Percentiles rank a stretch among this genome's conserved stretches.
phyloP scores from a whole-genome alignment of 192 early-diverging fungal species.

The Coemansia sp. region DNA sequence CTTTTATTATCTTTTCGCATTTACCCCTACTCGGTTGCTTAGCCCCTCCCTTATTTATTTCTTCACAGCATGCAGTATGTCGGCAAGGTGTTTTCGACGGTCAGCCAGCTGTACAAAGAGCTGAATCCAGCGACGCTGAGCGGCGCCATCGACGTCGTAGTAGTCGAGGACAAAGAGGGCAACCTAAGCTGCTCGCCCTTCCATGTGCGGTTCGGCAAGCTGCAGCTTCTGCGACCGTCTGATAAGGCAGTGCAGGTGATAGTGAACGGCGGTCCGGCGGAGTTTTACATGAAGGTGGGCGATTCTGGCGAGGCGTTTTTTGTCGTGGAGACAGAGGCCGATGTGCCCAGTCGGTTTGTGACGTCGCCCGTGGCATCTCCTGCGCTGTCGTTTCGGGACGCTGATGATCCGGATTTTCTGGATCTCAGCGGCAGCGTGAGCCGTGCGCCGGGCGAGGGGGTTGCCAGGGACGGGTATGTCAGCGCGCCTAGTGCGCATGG shows the following conservation, averaged over 20 bases:
- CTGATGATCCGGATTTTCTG: conserved; percentile 44
- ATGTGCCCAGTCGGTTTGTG: conserved; percentile 87
- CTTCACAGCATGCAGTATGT: conserved; percentile 57
- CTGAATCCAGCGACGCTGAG: conserved; percentile 96
- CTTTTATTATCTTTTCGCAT: too few relatives aligned
- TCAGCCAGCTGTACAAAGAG: conserved; percentile 89
- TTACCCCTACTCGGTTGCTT: too few relatives aligned
- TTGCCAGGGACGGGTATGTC: conserved; percentile 58
- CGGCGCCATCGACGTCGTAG: conserved; percentile 98
- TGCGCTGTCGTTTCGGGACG: conserved; percentile 28
- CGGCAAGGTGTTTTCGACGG: conserved; percentile 68
- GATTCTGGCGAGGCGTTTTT: conserved; percentile 98
- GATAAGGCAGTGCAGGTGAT: conserved; percentile 89
- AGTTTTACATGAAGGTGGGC: conserved; percentile 94
- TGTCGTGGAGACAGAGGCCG: conserved; percentile 87
- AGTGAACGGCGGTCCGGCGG: conserved; percentile 74
- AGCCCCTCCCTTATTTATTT: too few relatives aligned
- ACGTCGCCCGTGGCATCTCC: conserved; percentile 86
- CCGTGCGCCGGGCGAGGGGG: neutral
- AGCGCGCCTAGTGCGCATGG: conserved; percentile 66
- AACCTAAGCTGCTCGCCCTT: conserved; percentile 90
- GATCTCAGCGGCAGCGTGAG: conserved; percentile 34
- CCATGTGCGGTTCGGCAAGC: conserved; percentile 97
- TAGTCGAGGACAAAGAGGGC: conserved; percentile 80
- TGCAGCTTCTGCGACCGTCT: conserved; percentile 83